Base-by-base conservation (phyloP, 805 yeast species). In the Metschnikowia cerradonensis region DNA sequence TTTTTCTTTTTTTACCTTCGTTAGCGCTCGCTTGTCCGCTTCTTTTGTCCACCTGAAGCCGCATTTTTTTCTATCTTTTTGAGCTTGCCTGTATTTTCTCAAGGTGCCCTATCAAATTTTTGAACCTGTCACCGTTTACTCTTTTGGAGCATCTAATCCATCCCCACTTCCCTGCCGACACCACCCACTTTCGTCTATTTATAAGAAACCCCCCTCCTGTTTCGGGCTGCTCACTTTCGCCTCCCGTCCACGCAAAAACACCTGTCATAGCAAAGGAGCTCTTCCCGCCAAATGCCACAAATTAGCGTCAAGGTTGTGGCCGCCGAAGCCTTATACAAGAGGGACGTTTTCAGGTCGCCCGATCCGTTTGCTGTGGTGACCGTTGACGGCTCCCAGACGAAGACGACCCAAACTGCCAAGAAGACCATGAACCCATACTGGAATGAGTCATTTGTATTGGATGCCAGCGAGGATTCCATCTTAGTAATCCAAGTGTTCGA, bases 361-460 rank as follows among this genome's bases (percentile, higher is more conserved):
- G 99, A 94, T 68, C 99, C 99, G 10, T 94, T 94, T 72, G 97
- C 97, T 1, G 98, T 94, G 34, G 75, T 94, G 55, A 92, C 98
- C 11, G 91, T 94, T n/a, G 99, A 94, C 68, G 98, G 98, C 3
- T 84, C 88, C 19, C 99, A 94, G 66, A 94, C 98, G 1, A 90
- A 90, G 64, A 87, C 97, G 17, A 94, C 99, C 1, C 83, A 90
- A 46, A 94, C 96, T 34, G 94, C 95, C 31, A 89, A 90, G 64
- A 90, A 89, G 70, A 94, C 98, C 2, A 74, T 92, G 60, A 90
- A 94, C 63, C 99, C 99, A 10, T 94, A 91, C 71, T 94, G 99
- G 99, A 91, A 94, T 70, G 97, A 94, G 70, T 74, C 87, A 2
- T 94, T 92, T 64, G 80, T 81, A 50, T 90, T 94, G 69, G 79